Conservation (phyloP, 2,329 filamentous ascomycete genomes). For the Colletotrichum ledebouriae region DNA sequence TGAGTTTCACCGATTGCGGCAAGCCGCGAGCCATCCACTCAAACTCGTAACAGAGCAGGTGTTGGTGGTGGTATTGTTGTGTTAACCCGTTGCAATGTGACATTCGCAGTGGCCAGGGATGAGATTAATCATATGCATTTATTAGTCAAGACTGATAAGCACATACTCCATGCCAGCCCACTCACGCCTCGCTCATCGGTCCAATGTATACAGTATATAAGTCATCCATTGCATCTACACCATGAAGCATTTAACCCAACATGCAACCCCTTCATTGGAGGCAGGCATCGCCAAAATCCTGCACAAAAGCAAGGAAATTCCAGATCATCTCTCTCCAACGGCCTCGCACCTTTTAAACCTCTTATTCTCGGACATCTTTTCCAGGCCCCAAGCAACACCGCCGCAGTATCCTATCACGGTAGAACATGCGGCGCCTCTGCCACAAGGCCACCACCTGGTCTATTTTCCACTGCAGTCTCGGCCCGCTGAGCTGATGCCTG, state of each 20-base stretch:
- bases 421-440: conserved; percentile 53
- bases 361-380: conserved; percentile 70
- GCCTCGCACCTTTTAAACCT: conserved; percentile 75
- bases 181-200: neutral
- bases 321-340: conserved; percentile 66
- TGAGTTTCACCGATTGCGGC: no score
- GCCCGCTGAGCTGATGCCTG: conserved; percentile 74
- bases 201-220: conserved; percentile 17
- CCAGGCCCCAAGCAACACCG: conserved; percentile 44
- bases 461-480: conserved; percentile 84
- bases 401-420: conserved; percentile 31
- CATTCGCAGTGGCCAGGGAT: neutral
- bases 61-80: no score
- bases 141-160: conserved; percentile 1
- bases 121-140: conserved; percentile 9
- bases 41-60: no score
- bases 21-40: no score
- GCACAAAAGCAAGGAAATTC: conserved; percentile 51
- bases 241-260: conserved; percentile 29
- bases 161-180: neutral
- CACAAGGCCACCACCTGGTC: conserved; percentile 83
- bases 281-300: conserved; percentile 31
- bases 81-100: no score
- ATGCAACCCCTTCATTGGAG: conserved; percentile 15
- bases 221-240: conserved; percentile 15